Evolutionary conservation across 225 moss, liverwort and hornwort species (phyloP).

Genomic region (Pseudisothecium myosuroides): DNA sequence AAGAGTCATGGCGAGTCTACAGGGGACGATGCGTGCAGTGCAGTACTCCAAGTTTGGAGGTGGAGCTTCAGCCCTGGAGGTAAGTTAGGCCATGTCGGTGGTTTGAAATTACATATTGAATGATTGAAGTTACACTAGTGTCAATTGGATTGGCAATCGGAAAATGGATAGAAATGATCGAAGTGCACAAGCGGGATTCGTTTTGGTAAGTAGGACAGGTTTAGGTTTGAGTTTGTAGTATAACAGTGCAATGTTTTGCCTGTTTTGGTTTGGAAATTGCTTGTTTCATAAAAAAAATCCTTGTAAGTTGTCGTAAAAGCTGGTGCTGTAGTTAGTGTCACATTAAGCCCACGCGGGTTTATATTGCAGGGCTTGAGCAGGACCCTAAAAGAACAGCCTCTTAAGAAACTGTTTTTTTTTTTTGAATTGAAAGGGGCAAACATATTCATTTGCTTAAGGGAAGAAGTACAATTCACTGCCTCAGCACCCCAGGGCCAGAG

Average conservation of each 20-base stretch:
- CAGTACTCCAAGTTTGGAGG: slow-evolving; percentile 19
- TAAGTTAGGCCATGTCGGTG: neutral
- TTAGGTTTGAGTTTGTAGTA: neutral
- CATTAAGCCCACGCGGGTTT: neutral
- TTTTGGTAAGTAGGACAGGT: neutral
- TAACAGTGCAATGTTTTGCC: too few relatives aligned
- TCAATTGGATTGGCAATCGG: neutral
- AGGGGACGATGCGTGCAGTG: slow-evolving; percentile 17
- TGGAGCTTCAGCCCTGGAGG: slow-evolving; percentile 18
- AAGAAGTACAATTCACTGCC: neutral
- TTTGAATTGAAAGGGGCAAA: neutral
- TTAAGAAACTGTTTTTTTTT: neutral
- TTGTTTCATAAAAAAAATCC: neutral
- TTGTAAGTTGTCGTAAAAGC: neutral
- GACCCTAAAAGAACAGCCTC: neutral
- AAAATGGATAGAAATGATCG: too few relatives aligned
- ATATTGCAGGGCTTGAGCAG: neutral
- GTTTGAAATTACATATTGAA: neutral
- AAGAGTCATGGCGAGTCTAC: neutral
- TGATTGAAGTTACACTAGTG: too few relatives aligned
- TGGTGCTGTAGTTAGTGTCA: neutral
- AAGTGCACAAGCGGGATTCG: too few relatives aligned
- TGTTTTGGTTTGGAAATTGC: neutral
- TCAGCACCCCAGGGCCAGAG: neutral
- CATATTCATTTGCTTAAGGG: too few relatives aligned